Base-by-base conservation (phyloP, 331 rosid genomes). In the Acacia concinna region DNA sequence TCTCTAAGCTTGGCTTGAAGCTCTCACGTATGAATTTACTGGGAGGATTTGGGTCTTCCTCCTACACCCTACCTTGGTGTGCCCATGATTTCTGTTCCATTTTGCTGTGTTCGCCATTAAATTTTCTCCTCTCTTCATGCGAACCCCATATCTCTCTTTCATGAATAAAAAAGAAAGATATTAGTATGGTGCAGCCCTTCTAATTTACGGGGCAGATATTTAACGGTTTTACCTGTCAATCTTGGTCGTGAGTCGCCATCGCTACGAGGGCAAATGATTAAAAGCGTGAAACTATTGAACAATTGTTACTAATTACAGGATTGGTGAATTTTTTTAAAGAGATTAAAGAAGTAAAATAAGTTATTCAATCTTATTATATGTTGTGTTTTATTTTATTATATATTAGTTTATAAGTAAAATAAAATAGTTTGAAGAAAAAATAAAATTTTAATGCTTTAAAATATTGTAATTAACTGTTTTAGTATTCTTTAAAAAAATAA, bases 1-100 rank as follows among this genome's bases (percentile, higher is more conserved):
- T 78, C 69, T 44, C 65, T 31, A 27, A 73, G 31, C 44, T 72
- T 65, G 60, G 49, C 38, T 25, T n/a, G 17, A 46, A 64, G 63
- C 30, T 30, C 59, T 75, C 76, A 70, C 67, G 21, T 35, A 56
- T 73, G 43, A 46, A 51, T 49, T 49, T 20, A 15, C 2, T 11
- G 44, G 40, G 41, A 44, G 40, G 51, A 28, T 70, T 51, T 49
- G 41, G 46, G 9, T 32, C 41, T 21, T 56, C 62, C 71, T 54
- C 18, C 62, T 21, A 59, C 27, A 32, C 35, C 44, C 25, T 27
- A 49, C 66, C 37, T 28, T 13, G 35, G 35, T 10, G 31, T 5
- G 51, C 5, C 31, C 25, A 59, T 17, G 65, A 82, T 41, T 18
- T 5, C 41, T 54, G 71, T 25, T 44, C 14, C 40, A 56, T 31